Base-by-base conservation (phyloP, 2,329 filamentous ascomycete genomes). In the Xylaria sp. region DNA sequence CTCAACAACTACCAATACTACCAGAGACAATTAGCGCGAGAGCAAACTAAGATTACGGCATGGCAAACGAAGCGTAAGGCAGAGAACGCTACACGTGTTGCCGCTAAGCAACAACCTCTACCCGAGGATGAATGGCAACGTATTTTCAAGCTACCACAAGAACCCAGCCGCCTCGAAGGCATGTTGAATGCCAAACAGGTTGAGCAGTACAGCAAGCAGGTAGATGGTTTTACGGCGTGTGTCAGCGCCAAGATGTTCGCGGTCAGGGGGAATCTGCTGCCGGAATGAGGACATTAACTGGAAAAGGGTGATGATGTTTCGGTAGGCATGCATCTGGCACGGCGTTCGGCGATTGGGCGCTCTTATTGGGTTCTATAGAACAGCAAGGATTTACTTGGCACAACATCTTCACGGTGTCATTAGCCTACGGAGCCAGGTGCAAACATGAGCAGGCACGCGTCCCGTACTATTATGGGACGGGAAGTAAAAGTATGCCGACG, bases 1-100 rank as follows among this genome's bases (percentile, higher is more conserved):
- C 91, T 97, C 80, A 98, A 98, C 89, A 99, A 99, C 88, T 96
- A 97, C 85, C 94, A 97, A 82, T 89, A 88, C 87, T 97, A 97
- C 86, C 94, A 97, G 84, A 90, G 96, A 77, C 94, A 97, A 78
- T 87, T 98, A 66, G 91, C 91, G 62, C 93, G 96, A 75, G 96
- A 99, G 85, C 96, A 99, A 84, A 84, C 92, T 77, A 99, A 98
- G 89, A 97, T 99, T 76, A 90, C 93, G 63, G 91, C 94, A 73
- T 99, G 96, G 96, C 95, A 98, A 84, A 84, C 91, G 70, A 98
- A 99, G 90, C 91, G 96, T 79, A 97, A 97, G 86, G 91, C 93
- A 18, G 96, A 99, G 87, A 99, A 99, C 79, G 91, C 91, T 34
- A 91, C 91, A 68, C 89, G 96, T 66, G 86, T 88, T 65, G 89